Evolutionary conservation across 495 filamentous ascomycete genomes (phyloP).

Genomic region (Aspergillus ellipticus): DNA sequence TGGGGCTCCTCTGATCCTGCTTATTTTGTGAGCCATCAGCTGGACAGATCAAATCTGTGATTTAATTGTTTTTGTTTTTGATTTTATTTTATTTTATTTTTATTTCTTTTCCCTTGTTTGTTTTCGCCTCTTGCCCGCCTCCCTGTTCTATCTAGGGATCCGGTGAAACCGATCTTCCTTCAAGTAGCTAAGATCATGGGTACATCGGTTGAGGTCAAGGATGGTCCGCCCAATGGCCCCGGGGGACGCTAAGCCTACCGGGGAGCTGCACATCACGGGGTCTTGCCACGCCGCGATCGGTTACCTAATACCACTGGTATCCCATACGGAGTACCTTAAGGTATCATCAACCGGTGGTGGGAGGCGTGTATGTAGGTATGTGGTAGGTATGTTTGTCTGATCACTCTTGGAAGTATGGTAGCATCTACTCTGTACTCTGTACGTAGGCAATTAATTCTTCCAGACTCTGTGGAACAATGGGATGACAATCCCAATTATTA

Average conservation of each 20-base stretch:
- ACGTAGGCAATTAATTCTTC: no score
- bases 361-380: no score
- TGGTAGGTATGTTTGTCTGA: no score
- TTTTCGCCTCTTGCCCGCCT: neutral
- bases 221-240: no score
- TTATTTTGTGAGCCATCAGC: slow-evolving; percentile 18
- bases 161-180: neutral
- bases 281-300: slow-evolving; percentile 8
- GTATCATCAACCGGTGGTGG: no score
- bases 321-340: no score
- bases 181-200: no score
- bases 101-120: neutral
- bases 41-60: slow-evolving; percentile 17
- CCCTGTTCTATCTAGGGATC: neutral
- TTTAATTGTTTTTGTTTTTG: neutral
- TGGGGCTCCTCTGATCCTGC: neutral
- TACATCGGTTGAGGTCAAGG: no score
- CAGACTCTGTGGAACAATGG: no score
- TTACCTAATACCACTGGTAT: slow-evolving; percentile 6
- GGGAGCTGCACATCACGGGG: slow-evolving; percentile 14
- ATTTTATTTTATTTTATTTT: neutral
- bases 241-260: slow-evolving; percentile 5
- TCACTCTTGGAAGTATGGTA: no score
- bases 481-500: no score
- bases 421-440: no score